Evolutionary conservation across 768 basidiomycete species (phyloP).

Genomic region (Hypholoma sublateritium): DNA sequence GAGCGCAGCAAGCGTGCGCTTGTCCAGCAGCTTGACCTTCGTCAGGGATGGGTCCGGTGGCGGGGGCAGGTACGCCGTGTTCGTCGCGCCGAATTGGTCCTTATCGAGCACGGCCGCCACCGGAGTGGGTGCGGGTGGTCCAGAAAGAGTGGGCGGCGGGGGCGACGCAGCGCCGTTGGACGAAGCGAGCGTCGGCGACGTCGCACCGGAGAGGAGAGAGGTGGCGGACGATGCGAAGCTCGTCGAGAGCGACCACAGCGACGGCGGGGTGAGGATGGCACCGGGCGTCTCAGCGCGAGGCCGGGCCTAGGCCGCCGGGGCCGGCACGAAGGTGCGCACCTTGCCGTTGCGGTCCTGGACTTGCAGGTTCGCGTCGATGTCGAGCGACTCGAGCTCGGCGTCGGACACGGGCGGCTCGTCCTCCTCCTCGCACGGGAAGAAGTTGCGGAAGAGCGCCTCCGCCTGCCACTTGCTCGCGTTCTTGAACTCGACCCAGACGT

Average conservation of each 20-base stretch:
- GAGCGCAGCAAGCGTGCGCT: conserved; percentile 57
- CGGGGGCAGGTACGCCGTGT: conserved; percentile 64
- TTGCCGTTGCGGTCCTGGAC: conserved; percentile 8
- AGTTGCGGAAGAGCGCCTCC: conserved; percentile 84
- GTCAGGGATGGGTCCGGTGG: conserved; percentile 59
- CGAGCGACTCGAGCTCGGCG: conserved; percentile 17
- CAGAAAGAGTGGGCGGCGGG: conserved; percentile 20
- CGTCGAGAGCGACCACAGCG: conserved; percentile 39
- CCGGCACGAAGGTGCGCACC: conserved; percentile 12
- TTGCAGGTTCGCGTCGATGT: conserved; percentile 20
- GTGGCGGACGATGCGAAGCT: conserved; percentile 46
- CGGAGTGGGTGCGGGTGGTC: conserved; percentile 9
- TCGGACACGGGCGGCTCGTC: conserved; percentile 19
- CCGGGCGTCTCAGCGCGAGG: not conserved
- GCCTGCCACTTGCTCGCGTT: conserved; percentile 85
- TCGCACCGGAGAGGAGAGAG: conserved; percentile 28
- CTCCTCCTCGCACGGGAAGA: conserved; percentile 79
- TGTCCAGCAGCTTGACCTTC: conserved; percentile 63
- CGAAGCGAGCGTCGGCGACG: conserved; percentile 8
- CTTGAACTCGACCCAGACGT: conserved; percentile 91
- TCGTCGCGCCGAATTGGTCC: conserved; percentile 50
- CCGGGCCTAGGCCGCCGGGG: not conserved
- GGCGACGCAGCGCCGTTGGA: conserved; percentile 15
- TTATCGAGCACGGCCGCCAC: conserved; percentile 18
- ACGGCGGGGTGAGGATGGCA: conserved; percentile 8